Base-by-base conservation (phyloP, 768 basidiomycete genomes). In the Amanita jacksonii region DNA sequence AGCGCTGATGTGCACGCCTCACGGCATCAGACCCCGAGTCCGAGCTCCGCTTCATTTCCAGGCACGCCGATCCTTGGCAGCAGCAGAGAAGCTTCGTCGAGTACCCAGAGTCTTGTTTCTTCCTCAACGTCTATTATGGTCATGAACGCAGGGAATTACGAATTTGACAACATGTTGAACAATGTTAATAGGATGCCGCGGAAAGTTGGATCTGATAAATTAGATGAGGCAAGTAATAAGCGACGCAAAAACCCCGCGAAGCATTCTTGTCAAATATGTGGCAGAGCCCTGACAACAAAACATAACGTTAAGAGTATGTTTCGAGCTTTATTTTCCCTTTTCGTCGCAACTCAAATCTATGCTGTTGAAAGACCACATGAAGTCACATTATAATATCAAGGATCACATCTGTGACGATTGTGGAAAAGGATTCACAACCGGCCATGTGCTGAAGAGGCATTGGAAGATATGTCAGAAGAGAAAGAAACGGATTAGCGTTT, bases 301-400 rank as follows among this genome's bases (percentile, higher is more conserved):
- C 43, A 43, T 9, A 43, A 43, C 18, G n/a, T 43, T 19, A 43
- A 43, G 23, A 43, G 43, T 43, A 8, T 2, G 43, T 36, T 38
- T 38, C 3, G n/a, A 25, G 6, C 27, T 20, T 12, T 18, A 13
- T 3, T 33, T 22, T 2, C 18, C 22, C 12, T 37, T 19, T n/a
- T 13, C 8, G 19, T 20, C 33, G 22, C 36, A 15, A 4, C 8
- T 28, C 15, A 16, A 4, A 8, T 36, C 13, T 12, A 8, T 19
- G 16, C 16, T 34, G 7, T 6, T 8, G 16, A 10, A 1, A 43
- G 43, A 43, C 16, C 43, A 43, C 25, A 34, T 43, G 33, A 43
- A 43, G 9, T 37, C 24, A 1, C 43, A 43, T 30, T 43, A 8
- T 9, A 36, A 36, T 10, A 43, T 43, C 12, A 43, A 43, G 15